Conservation (phyloP, 2,329 filamentous ascomycete genomes). For the Trichoderma koningii region DNA sequence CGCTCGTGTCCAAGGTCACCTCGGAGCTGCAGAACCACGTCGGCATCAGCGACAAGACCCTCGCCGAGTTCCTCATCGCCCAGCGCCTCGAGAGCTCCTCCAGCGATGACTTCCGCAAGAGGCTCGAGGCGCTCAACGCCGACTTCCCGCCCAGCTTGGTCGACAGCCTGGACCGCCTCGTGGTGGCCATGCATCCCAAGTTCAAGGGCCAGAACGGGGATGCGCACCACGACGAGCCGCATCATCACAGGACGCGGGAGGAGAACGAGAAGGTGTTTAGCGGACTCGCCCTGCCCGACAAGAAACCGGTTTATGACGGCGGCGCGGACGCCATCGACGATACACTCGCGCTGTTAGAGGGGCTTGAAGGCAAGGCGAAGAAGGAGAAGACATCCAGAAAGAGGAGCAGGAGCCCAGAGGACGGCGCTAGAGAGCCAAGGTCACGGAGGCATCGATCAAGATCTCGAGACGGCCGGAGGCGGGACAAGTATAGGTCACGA, state of each 20-base stretch:
- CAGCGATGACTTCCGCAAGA: slow-evolving; percentile 72
- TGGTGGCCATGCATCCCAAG: slow-evolving; percentile 87
- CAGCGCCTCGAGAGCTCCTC: slow-evolving; percentile 76
- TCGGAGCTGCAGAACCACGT: slow-evolving; percentile 94
- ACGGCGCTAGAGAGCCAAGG: slow-evolving; percentile 48
- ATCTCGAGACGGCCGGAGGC: slow-evolving; percentile 45
- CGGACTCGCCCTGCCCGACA: slow-evolving; percentile 84
- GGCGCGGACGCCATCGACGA: slow-evolving; percentile 78
- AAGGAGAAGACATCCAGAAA: slow-evolving; percentile 54
- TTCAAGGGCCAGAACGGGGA: slow-evolving; percentile 63
- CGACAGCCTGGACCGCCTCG: slow-evolving; percentile 86
- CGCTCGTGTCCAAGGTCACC: slow-evolving; percentile 90
- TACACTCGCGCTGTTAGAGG: slow-evolving; percentile 88
- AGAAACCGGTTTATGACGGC: slow-evolving; percentile 48
- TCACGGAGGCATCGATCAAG: slow-evolving; percentile 45
- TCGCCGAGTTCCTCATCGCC: slow-evolving; percentile 94
- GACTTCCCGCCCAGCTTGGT: slow-evolving; percentile 84
- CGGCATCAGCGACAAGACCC: slow-evolving; percentile 87
- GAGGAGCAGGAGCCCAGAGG: slow-evolving; percentile 60
- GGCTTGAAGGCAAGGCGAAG: slow-evolving; percentile 68
- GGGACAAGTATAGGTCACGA: slow-evolving; percentile 40
- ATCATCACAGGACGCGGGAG: slow-evolving; percentile 52
- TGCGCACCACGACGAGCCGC: slow-evolving; percentile 45
- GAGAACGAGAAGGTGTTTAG: slow-evolving; percentile 88
- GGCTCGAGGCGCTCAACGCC: slow-evolving; percentile 74